Base-by-base conservation (phyloP, 345 rosid species). In the Turritis glabra region DNA sequence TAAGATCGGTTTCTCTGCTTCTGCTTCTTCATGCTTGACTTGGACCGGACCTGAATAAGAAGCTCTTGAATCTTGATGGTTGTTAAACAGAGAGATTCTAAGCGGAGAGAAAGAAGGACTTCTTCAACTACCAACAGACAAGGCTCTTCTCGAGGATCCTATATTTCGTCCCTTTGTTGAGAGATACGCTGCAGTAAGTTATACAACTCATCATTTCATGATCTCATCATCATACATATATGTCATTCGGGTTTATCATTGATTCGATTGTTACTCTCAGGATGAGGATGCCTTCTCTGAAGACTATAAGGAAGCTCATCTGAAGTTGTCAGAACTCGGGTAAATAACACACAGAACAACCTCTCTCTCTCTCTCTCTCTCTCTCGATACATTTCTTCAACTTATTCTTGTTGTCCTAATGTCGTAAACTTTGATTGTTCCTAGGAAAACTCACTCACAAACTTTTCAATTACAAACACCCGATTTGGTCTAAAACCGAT, bases 301-400 rank as follows among this genome's bases (percentile, higher is more conserved):
- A 3, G 96, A 90, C 77, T 92, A 90, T 57, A 67, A 81, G 1
- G 94, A 85, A 57, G 86, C 96, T 43, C 96, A 90, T 79, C 71
- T 88, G 63, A 92, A 92, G 79, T 88, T 92, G 47, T 90, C 94
- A 2, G 94, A 92, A 79, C 89, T 92, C 4, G 97, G 92, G 93
- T 92, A 67, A 77, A 79, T 19, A 33, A 40, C 43, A 21, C 35
- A 63, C 3, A 19, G 10, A 63, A 53, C 43, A 17, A 27, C 3
- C 22, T 3, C 2, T 11, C 5, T 56, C 10, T 30, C n/a, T n/a
- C n/a, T n/a, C n/a, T n/a, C n/a, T n/a, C n/a, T n/a, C n/a, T n/a
- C n/a, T n/a, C n/a, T n/a, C n/a, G n/a, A n/a, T n/a, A 17, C 38
- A 37, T 26, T 60, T 48, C 1, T 59, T 5, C 0, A n/a, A 4